Evolutionary conservation across 2,329 filamentous ascomycete genomes (phyloP).

Genomic region (Stagonosporopsis tanaceti): DNA sequence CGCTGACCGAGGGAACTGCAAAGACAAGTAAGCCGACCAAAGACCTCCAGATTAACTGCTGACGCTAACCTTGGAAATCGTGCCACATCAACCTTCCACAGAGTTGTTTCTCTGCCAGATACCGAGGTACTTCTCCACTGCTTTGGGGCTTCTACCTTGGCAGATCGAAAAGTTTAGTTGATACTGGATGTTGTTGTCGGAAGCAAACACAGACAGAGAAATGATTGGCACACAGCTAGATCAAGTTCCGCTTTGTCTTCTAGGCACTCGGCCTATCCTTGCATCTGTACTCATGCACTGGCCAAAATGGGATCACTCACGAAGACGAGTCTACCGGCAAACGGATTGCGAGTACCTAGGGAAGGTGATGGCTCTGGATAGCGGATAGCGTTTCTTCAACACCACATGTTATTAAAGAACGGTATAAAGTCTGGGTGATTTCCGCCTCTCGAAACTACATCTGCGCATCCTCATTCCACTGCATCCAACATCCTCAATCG

Average conservation of each 20-base stretch:
- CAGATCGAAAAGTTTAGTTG: background rate
- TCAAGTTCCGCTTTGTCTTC: background rate
- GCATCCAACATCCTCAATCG: background rate
- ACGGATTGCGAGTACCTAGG: no score
- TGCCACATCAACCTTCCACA: background rate
- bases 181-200: background rate
- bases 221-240: background rate
- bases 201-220: no score
- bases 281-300: background rate
- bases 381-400: no score
- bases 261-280: background rate
- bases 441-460: background rate
- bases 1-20: background rate
- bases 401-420: background rate
- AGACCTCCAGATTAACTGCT: background rate
- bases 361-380: no score
- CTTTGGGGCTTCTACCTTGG: background rate
- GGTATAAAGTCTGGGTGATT: background rate
- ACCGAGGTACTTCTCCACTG: background rate
- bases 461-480: background rate
- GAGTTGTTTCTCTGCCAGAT: background rate
- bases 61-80: background rate
- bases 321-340: no score
- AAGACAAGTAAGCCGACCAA: background rate
- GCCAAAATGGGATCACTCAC: background rate